Evolutionary conservation across 1,284 basidiomycete genomes (phyloP), one percentile per base, ranked within the genome.

Genomic region (Schizophyllum amplum): DNA sequence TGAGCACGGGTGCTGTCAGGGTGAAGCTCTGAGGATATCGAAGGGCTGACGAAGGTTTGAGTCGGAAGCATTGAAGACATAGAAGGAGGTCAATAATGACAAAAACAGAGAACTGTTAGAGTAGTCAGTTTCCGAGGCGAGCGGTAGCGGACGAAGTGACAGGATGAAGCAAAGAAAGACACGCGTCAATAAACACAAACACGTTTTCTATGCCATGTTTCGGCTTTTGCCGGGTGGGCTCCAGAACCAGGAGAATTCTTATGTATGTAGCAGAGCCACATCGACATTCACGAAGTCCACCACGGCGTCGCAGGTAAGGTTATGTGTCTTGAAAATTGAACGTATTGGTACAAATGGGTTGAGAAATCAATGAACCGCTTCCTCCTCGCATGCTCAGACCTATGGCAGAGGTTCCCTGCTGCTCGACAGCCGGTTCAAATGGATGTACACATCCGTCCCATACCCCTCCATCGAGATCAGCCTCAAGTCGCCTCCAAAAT

Each of bases 381-480:
- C n/a, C n/a, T n/a, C n/a, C n/a, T n/a, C n/a, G n/a, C 13, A 13
- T 42, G 17, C 33, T 22, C 2, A 58, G 60, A 51, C 42, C 55
- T 69, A 87, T 17, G 80, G 87, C 48, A 92, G 69, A 4, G 90
- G 90, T 69, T 92, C 90, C 49, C 84, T 75, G 64, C 84, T 89
- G 65, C 87, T 90, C n/a, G 87, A 90, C 17, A 95, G 78, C 55
- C 88, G 80, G 68, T 94, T 95, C 55, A 95, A 73, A 68, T 94
- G 92, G 62, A 95, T 91, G 68, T 95, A 95, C 0, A 94, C 89
- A 67, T 92, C 92, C 42, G 92, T 94, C 4, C 91, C 94, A 65
- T 92, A 96, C 5, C 94, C 94, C 63, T 98, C 95, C 96, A 99
- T 98, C 50, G 94, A 92, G 64, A 99, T 98, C 57, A 99, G 73